Conservation (phyloP, 75 land plant genomes). For the Picea sitchensis region DNA sequence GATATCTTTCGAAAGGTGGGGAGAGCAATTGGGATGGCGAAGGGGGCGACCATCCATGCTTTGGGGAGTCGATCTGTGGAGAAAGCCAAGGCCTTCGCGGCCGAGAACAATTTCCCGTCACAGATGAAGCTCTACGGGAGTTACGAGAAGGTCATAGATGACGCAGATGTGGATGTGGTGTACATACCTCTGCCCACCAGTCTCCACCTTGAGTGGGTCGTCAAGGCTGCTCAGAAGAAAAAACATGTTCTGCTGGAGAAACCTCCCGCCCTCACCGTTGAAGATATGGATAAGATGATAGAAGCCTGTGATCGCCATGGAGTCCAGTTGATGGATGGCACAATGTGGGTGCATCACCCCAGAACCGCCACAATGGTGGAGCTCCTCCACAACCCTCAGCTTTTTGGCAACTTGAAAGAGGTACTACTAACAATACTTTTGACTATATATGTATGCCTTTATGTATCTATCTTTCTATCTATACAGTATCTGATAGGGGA, state of each 20-base stretch:
- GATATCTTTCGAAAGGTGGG: constrained; percentile 60
- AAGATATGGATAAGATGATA: constrained; percentile 51
- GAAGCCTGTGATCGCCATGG: constrained; percentile 38
- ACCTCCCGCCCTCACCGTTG: constrained; percentile 54
- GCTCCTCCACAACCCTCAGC: constrained; percentile 6
- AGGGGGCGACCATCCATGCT: constrained; percentile 33
- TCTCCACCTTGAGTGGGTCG: constrained; percentile 63
- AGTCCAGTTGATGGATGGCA: constrained; percentile 75
- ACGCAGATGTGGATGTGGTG: constrained; percentile 65
- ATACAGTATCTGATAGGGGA: too few relatives aligned
- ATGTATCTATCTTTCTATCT: too few relatives aligned
- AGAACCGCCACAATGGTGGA: constrained; percentile 10
- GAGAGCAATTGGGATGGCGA: constrained; percentile 49
- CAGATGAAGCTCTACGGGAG: constrained; percentile 11
- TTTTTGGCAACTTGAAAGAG: constrained; percentile 53
- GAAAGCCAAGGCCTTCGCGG: constrained; percentile 33
- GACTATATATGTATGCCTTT: too few relatives aligned
- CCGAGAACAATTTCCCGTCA: constrained; percentile 23
- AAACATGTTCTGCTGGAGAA: constrained; percentile 88
- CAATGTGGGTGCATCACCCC: constrained; percentile 92
- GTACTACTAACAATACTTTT: constrained; percentile 14
- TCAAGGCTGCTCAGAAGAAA: constrained; percentile 48
- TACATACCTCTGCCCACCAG: constrained; percentile 74
- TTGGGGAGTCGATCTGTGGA: constrained; percentile 45
- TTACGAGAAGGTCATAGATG: constrained; percentile 33